Evolutionary conservation across 2,329 filamentous ascomycete species (phyloP).

Genomic region (Claviceps paspali): DNA sequence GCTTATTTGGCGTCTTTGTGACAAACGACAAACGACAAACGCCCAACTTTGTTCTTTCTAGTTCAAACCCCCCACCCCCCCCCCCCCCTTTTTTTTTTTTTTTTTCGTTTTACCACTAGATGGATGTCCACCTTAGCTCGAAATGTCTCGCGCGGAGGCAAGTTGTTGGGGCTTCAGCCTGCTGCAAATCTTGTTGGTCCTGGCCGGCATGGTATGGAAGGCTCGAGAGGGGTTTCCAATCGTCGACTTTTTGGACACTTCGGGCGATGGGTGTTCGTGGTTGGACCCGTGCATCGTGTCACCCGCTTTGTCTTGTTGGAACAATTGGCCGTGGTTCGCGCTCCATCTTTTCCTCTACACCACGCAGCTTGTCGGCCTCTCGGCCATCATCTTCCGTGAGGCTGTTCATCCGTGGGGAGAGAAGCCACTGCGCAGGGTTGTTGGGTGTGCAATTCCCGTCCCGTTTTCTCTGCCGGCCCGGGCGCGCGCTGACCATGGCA

Average conservation of each 20-base stretch:
- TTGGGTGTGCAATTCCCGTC: too few species aligned
- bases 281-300: neutral
- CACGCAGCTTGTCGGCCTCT: conserved; percentile 4
- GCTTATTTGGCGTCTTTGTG: too few species aligned
- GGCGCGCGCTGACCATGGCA: neutral
- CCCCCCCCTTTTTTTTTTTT: too few species aligned
- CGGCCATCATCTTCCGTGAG: conserved; percentile 3
- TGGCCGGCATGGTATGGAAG: conserved; percentile 5
- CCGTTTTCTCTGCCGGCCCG: too few species aligned
- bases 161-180: neutral
- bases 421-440: too few species aligned
- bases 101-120: neutral
- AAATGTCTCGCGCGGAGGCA: neutral
- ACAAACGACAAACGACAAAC: too few species aligned
- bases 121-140: too few species aligned
- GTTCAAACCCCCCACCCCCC: too few species aligned
- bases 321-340: conserved; percentile 7
- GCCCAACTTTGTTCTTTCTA: too few species aligned
- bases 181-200: conserved; percentile 3
- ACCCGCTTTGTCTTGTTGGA: neutral
- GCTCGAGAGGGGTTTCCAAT: conserved; percentile 3
- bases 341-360: conserved; percentile 7
- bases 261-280: too few species aligned
- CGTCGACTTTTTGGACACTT: neutral
- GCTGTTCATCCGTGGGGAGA: too few species aligned